Evolutionary conservation across 2,329 filamentous ascomycete species (phyloP).

Genomic region (Mariannaea sp.): DNA sequence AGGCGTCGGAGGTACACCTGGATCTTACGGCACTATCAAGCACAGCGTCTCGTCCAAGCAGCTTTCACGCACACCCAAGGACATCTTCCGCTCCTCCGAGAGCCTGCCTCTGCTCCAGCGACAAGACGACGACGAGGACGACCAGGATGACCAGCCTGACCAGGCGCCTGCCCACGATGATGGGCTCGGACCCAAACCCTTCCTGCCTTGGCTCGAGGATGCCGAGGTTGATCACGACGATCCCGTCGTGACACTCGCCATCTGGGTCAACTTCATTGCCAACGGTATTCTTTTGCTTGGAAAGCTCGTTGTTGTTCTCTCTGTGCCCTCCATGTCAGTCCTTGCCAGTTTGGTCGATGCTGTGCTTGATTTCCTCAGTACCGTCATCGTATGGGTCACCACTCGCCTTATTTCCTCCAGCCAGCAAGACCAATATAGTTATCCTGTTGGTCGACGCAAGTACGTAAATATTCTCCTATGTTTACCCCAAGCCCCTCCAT

Average conservation of each 20-base stretch:
- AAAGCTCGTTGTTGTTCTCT: slow-evolving; percentile 76
- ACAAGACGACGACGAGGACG: slow-evolving; percentile 51
- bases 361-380: slow-evolving; percentile 78
- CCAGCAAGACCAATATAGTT: slow-evolving; percentile 73
- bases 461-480: slow-evolving; percentile 35
- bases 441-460: slow-evolving; percentile 75
- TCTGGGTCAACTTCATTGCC: slow-evolving; percentile 82
- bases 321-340: slow-evolving; percentile 81
- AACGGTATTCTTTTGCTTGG: slow-evolving; percentile 76
- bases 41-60: slow-evolving; percentile 47
- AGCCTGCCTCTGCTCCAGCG: slow-evolving; percentile 66
- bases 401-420: slow-evolving; percentile 70
- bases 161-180: slow-evolving; percentile 33
- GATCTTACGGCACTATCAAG: slow-evolving; percentile 40
- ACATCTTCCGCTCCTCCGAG: slow-evolving; percentile 79
- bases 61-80: slow-evolving; percentile 80
- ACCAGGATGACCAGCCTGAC: slow-evolving; percentile 47
- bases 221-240: slow-evolving; percentile 73
- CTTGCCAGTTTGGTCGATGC: slow-evolving; percentile 80
- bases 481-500: too few species aligned
- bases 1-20: slow-evolving; percentile 17
- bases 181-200: slow-evolving; percentile 50
- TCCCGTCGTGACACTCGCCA: slow-evolving; percentile 80
- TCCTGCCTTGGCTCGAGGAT: slow-evolving; percentile 74
- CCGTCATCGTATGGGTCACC: slow-evolving; percentile 79